Evolutionary conservation across 2,329 filamentous ascomycete genomes (phyloP).

Genomic region (Diaporthe sp.): DNA sequence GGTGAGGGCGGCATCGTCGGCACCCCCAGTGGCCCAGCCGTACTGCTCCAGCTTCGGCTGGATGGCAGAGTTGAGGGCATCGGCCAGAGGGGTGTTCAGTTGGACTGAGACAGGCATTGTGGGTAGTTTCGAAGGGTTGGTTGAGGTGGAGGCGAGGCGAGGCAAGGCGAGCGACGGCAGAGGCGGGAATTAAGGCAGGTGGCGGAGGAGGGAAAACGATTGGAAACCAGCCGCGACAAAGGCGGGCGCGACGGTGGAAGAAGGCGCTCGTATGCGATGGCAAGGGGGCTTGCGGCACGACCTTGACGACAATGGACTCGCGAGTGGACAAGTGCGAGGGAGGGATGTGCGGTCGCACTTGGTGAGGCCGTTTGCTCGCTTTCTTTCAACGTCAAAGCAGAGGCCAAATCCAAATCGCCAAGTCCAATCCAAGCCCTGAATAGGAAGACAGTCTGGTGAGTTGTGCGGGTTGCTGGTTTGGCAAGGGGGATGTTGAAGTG

Average conservation of each 20-base stretch:
- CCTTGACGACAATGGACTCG: conserved; percentile 31
- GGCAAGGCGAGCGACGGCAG: neutral
- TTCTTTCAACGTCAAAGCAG: conserved; percentile 3
- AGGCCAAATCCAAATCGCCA: conserved; percentile 2
- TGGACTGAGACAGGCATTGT: conserved; percentile 83
- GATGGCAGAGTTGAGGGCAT: conserved; percentile 83
- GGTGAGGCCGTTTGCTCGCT: conserved; percentile 2
- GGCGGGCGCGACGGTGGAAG: conserved; percentile 7
- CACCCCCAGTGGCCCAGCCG: conserved; percentile 86
- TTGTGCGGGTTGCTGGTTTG: conserved; percentile 6
- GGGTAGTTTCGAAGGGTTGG: conserved; percentile 9
- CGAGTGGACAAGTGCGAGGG: neutral
- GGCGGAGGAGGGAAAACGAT: neutral
- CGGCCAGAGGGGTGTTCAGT: conserved; percentile 83
- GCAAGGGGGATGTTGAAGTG: neutral
- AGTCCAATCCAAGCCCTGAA: conserved; percentile 18
- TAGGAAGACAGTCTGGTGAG: neutral
- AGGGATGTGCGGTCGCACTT: neutral
- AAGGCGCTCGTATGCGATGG: neutral
- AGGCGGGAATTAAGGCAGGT: neutral
- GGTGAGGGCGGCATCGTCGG: conserved; percentile 83
- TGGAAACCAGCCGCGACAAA: conserved; percentile 20
- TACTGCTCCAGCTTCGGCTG: conserved; percentile 93
- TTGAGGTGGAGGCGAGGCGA: neutral
- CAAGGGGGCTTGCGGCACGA: neutral